These are phyloP conservation scores for Sporisorium graminicola DNA, from an alignment of 1,284 basidiomycete genomes.

Conservation along the genomic window DNA sequence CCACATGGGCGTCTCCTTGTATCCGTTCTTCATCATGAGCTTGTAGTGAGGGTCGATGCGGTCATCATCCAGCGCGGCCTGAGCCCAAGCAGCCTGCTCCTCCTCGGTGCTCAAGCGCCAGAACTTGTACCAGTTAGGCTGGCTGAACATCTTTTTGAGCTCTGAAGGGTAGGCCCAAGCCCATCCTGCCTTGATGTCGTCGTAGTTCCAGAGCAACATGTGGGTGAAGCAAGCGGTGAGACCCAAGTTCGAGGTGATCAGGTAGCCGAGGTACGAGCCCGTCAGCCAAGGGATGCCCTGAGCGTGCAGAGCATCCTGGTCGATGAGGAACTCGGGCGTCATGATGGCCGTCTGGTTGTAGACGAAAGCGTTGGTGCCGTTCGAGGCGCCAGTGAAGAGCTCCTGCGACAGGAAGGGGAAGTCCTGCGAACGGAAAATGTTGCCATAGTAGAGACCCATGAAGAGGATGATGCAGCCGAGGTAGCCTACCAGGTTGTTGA, in stretches of 20 bases:
- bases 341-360: conserved; percentile 48
- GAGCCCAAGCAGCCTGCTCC: conserved; percentile 25
- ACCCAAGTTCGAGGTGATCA: conserved; percentile 38
- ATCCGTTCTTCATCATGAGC: conserved; percentile 37
- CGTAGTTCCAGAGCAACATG: conserved; percentile 45
- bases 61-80: conserved; percentile 16
- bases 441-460: conserved; percentile 43
- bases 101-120: conserved; percentile 21
- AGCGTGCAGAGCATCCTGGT: conserved; percentile 21
- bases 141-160: conserved; percentile 17
- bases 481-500: conserved; percentile 35
- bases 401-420: conserved; percentile 46
- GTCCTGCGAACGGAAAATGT: conserved; percentile 32
- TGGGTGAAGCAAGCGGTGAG: conserved; percentile 42
- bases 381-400: conserved; percentile 27
- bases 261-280: conserved; percentile 32
- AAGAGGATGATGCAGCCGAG: conserved; percentile 35
- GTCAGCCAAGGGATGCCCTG: conserved; percentile 37
- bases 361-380: conserved; percentile 36
- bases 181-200: conserved; percentile 40
- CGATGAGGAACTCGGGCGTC: conserved; percentile 34
- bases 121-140: conserved; percentile 36
- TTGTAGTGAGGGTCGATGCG: conserved; percentile 34
- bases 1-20: conserved; percentile 34
- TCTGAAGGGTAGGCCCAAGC: conserved; percentile 28